phyloP scores from a whole-genome alignment of 306 rosid genomes.

The Senna siamea region DNA sequence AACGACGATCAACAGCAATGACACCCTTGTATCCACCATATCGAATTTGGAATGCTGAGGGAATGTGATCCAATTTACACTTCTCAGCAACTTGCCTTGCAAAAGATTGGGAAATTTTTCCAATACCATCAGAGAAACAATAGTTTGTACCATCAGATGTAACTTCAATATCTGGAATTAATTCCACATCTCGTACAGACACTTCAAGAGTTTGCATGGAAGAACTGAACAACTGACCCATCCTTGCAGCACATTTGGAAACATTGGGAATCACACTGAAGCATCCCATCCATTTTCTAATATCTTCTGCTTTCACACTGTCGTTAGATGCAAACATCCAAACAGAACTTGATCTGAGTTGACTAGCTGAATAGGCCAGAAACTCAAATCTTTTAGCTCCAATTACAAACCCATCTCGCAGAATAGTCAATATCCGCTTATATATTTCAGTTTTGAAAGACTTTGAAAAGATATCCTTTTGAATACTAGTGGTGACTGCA shows the following conservation, averaged over 20 bases:
- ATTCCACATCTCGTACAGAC: slow-evolving; percentile 68
- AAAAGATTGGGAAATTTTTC: slow-evolving; percentile 79
- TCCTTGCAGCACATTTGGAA: slow-evolving; percentile 97
- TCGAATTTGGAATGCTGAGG: slow-evolving; percentile 96
- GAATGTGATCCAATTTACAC: slow-evolving; percentile 64
- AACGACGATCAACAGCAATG: slow-evolving; percentile 75
- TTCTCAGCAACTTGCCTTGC: slow-evolving; percentile 81
- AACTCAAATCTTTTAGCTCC: slow-evolving; percentile 84
- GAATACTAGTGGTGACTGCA: slow-evolving; percentile 66
- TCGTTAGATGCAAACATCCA: slow-evolving; percentile 98
- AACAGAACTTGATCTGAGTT: slow-evolving; percentile 82
- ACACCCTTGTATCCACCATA: slow-evolving; percentile 98
- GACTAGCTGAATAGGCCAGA: slow-evolving; percentile 97
- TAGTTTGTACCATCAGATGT: slow-evolving; percentile 63
- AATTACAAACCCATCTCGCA: slow-evolving; percentile 82
- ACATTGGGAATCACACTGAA: slow-evolving; percentile 78
- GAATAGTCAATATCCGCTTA: slow-evolving; percentile 67
- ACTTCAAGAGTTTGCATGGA: slow-evolving; percentile 77
- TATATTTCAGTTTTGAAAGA: slow-evolving; percentile 71
- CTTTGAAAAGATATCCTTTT: slow-evolving; percentile 61
- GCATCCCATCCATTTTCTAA: slow-evolving; percentile 97
- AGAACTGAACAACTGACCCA: slow-evolving; percentile 97
- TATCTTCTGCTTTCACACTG: slow-evolving; percentile 72
- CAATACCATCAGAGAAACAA: slow-evolving; percentile 97
- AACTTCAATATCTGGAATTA: slow-evolving; percentile 83